phyloP scores from a whole-genome alignment of 1,139 yeast genomes.

The Suhomyces yuchorum region DNA sequence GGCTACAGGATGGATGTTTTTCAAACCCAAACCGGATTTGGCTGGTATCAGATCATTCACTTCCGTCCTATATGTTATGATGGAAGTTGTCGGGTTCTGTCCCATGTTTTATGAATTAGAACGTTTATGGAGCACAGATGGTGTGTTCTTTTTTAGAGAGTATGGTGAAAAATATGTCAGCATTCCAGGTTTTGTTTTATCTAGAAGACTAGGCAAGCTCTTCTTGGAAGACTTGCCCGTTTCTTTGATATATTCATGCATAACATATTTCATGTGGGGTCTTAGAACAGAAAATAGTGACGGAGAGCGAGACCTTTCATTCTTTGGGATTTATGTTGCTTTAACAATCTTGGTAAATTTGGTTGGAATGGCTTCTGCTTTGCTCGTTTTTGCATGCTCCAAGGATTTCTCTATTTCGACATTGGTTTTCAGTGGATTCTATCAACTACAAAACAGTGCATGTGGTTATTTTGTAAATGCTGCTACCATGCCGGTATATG shows the following conservation, averaged over 20 bases:
- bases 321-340: constrained; percentile 65
- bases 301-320: constrained; percentile 27
- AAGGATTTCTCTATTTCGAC: constrained; percentile 69
- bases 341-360: constrained; percentile 58
- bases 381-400: constrained; percentile 58
- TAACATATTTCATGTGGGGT: constrained; percentile 81
- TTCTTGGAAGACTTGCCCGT: constrained; percentile 71
- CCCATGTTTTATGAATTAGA: constrained; percentile 73
- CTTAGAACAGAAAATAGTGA: constrained; percentile 40
- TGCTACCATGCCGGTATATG: constrained; percentile 77
- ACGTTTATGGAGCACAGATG: constrained; percentile 68
- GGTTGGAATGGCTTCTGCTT: constrained; percentile 58
- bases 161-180: constrained; percentile 70
- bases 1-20: constrained; percentile 77
- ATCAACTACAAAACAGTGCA: constrained; percentile 74
- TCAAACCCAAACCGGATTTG: constrained; percentile 58
- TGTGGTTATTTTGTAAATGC: constrained; percentile 84
- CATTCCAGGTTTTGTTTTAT: constrained; percentile 64
- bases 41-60: constrained; percentile 70
- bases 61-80: constrained; percentile 64
- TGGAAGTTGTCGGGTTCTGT: constrained; percentile 69
- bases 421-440: constrained; percentile 61
- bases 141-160: constrained; percentile 72
- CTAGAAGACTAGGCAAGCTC: constrained; percentile 68
- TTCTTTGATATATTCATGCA: constrained; percentile 56